Conservation (phyloP, 2,329 filamentous ascomycete genomes). For the Phaeosphaeria sp. region DNA sequence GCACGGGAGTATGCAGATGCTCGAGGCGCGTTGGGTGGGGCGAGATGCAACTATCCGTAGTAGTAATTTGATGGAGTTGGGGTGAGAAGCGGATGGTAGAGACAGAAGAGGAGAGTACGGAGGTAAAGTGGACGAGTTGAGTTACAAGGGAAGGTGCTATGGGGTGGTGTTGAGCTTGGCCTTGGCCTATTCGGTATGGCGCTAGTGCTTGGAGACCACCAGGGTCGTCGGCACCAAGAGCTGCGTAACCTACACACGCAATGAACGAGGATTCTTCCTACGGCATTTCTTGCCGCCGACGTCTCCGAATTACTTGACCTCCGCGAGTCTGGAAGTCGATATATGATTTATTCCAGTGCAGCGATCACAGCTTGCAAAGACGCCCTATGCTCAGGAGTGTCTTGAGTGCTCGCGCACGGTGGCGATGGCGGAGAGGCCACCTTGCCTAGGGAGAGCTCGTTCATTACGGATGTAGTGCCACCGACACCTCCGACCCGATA, state of each 20-base stretch:
- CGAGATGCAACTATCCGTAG: neutral
- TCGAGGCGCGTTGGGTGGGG: conserved; percentile 1
- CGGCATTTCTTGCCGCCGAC: neutral
- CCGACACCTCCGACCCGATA: conserved; percentile 13
- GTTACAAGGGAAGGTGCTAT: conserved; percentile 29
- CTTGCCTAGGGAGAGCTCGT: conserved; percentile 23
- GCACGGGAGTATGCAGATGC: conserved; percentile 3
- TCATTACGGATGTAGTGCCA: conserved; percentile 18
- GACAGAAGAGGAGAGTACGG: conserved; percentile 10
- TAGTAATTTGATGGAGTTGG: conserved; percentile 2
- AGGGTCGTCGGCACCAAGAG: conserved; percentile 16
- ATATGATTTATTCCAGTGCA: neutral
- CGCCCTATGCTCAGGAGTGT: conserved; percentile 1
- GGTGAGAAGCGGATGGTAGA: neutral
- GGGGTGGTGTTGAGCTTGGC: conserved; percentile 32
- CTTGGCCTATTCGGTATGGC: conserved; percentile 27
- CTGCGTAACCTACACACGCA: conserved; percentile 12
- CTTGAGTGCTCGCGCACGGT: conserved; percentile 20
- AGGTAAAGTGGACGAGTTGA: conserved; percentile 11
- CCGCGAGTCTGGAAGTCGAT: neutral
- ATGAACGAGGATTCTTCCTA: neutral
- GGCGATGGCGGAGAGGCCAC: conserved; percentile 22
- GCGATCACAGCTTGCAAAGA: neutral
- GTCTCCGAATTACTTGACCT: conserved; percentile 1
- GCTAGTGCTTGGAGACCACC: conserved; percentile 15